A percentile compares a stretch with the other conserved stretches of the same genome.
Evolutionary conservation across 176 grass and related monocot species (phyloP).

Genomic region (Eremochloa ophiuroides): DNA sequence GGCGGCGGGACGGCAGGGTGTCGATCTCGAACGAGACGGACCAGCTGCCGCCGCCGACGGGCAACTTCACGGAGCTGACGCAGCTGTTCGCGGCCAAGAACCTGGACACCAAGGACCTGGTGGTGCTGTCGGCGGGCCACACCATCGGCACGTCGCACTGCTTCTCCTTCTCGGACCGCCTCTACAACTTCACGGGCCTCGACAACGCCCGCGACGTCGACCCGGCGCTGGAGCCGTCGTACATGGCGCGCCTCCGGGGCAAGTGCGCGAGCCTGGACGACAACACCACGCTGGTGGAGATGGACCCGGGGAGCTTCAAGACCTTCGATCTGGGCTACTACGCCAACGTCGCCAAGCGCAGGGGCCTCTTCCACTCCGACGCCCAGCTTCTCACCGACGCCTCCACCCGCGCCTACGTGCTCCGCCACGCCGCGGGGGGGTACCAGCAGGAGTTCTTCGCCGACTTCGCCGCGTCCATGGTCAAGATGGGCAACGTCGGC

Average conservation of each 20-base stretch:
- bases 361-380: constrained; percentile 86
- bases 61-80: constrained; percentile 54
- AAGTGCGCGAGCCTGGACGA: constrained; percentile 62
- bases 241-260: constrained; percentile 37
- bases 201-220: constrained; percentile 55
- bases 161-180: constrained; percentile 45
- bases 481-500: constrained; percentile 54
- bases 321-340: constrained; percentile 76
- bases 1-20: constrained; percentile 59
- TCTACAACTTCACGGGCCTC: constrained; percentile 85
- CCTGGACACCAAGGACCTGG: constrained; percentile 78
- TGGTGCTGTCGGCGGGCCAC: constrained; percentile 77
- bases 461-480: constrained; percentile 64
- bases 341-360: constrained; percentile 46
- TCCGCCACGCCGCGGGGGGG: constrained; percentile 39
- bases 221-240: constrained; percentile 37
- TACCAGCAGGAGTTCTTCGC: constrained; percentile 54
- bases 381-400: constrained; percentile 54
- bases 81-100: constrained; percentile 53
- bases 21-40: constrained; percentile 55
- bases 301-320: constrained; percentile 84
- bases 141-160: constrained; percentile 83
- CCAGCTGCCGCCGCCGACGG: constrained; percentile 53
- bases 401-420: constrained; percentile 58
- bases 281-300: constrained; percentile 68